phyloP scores from a whole-genome alignment of 352 stramenopile species.

The Globisporangium cederbergense region DNA sequence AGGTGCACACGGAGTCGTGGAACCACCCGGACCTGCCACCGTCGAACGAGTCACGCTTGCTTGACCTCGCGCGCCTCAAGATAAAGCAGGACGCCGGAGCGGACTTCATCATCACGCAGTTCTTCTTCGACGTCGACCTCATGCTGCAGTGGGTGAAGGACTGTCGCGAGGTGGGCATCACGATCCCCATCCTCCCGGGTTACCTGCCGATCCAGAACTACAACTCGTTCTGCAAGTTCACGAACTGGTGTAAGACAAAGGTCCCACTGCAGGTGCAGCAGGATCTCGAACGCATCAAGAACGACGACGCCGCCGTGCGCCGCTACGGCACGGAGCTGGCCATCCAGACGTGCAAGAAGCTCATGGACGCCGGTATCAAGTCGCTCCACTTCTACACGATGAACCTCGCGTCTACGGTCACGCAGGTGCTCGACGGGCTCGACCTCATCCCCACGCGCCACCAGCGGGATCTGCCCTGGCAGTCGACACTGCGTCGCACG shows the following conservation, averaged over 20 bases:
- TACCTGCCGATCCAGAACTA: conserved; percentile 90
- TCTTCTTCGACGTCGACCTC: conserved; percentile 98
- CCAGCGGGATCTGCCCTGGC: conserved; percentile 72
- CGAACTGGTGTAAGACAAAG: conserved; percentile 96
- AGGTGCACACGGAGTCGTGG: conserved; percentile 88
- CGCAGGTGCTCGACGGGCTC: conserved; percentile 76
- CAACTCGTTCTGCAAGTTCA: conserved; percentile 98
- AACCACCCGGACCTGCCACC: conserved; percentile 82
- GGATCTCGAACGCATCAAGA: conserved; percentile 86
- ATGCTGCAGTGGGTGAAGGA: conserved; percentile 96
- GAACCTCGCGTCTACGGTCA: conserved; percentile 89
- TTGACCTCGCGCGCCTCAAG: conserved; percentile 97
- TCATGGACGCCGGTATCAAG: conserved; percentile 76
- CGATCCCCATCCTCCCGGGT: conserved; percentile 95
- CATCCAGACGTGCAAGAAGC: conserved; percentile 89
- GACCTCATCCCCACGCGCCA: conserved; percentile 56
- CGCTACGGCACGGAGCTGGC: conserved; percentile 93
- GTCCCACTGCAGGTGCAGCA: conserved; percentile 85
- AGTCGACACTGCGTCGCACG: conserved; percentile 60
- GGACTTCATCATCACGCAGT: conserved; percentile 99
- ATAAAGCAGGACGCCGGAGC: conserved; percentile 95
- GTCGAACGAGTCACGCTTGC: conserved; percentile 60
- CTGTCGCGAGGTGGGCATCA: conserved; percentile 89
- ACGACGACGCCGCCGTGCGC: conserved; percentile 93
- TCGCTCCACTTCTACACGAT: conserved; percentile 95